A percentile compares a stretch with the other conserved stretches of the same genome.
Evolutionary conservation across 805 yeast genomes (phyloP).

Genomic region (fission yeast (Schizosaccharomyces pombe)): DNA sequence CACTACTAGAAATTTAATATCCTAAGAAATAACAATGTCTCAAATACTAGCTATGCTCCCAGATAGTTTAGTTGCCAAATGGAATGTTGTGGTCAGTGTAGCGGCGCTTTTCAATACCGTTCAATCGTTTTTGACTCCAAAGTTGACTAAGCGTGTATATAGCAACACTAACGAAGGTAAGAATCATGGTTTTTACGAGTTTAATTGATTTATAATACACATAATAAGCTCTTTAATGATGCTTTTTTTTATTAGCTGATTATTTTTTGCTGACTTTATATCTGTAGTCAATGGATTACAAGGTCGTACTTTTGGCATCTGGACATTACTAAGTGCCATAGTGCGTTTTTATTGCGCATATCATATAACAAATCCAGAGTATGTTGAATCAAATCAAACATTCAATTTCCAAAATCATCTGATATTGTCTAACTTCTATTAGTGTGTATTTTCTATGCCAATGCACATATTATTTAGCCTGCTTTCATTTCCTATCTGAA

Average conservation of each 20-base stretch:
- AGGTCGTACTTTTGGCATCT: constrained; percentile 95
- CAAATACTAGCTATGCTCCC: background rate
- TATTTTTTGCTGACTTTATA: no score
- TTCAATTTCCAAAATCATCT: background rate
- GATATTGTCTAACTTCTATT: constrained; percentile 1
- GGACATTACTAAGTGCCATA: constrained; percentile 75
- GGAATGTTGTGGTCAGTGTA: constrained; percentile 58
- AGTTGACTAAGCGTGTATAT: constrained; percentile 61
- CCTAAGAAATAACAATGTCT: no score
- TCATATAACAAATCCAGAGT: constrained; percentile 37
- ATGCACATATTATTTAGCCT: constrained; percentile 62
- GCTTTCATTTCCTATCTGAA: constrained; percentile 60
- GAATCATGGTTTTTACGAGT: constrained; percentile 6
- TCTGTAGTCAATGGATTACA: constrained; percentile 28
- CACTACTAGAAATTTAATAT: no score
- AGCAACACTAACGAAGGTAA: constrained; percentile 34
- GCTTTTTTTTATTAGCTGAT: no score
- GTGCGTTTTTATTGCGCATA: constrained; percentile 77
- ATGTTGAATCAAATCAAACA: background rate
- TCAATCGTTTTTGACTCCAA: constrained; percentile 57
- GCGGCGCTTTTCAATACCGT: constrained; percentile 81
- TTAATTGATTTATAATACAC: background rate
- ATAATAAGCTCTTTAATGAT: no score
- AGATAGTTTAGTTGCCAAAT: constrained; percentile 44
- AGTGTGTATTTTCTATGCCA: constrained; percentile 49